Percentiles rank a stretch among this genome's conserved stretches.
phyloP scores from a whole-genome alignment of 345 rosid species.

The Chamaenerion angustifolium region DNA sequence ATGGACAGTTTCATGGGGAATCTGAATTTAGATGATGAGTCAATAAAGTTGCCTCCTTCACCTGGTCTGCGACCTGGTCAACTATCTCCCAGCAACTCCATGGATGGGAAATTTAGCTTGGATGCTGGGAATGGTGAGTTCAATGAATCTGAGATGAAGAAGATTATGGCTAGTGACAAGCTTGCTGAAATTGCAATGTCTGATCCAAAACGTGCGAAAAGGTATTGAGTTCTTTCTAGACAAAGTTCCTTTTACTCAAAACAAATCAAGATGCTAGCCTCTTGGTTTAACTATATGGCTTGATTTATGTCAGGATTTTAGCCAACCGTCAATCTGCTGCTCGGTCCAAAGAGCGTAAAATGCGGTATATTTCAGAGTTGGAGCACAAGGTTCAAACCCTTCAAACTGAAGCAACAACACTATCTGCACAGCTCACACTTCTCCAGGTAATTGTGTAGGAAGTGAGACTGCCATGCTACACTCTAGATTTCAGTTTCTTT shows the following conservation, averaged over 20 bases:
- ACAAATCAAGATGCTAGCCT: no score
- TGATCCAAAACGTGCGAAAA: slow-evolving; percentile 86
- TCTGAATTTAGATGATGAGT: slow-evolving; percentile 63
- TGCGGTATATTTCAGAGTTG: slow-evolving; percentile 85
- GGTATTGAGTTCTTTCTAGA: slow-evolving; percentile 20
- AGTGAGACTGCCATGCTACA: no score
- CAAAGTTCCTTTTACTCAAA: not conserved
- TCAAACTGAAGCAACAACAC: slow-evolving; percentile 83
- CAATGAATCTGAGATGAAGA: slow-evolving; percentile 45
- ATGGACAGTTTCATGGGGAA: slow-evolving; percentile 89
- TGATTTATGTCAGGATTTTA: not conserved
- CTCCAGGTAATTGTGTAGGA: slow-evolving; percentile 42
- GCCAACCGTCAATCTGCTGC: slow-evolving; percentile 91
- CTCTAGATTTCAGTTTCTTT: no score
- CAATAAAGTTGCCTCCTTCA: slow-evolving; percentile 66
- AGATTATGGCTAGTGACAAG: slow-evolving; percentile 64
- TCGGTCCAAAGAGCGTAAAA: slow-evolving; percentile 90
- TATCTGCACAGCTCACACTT: slow-evolving; percentile 76
- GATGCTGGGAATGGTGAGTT: slow-evolving; percentile 61
- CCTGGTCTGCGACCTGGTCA: slow-evolving; percentile 56
- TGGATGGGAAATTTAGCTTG: slow-evolving; percentile 61
- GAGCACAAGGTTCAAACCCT: slow-evolving; percentile 81
- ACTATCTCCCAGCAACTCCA: slow-evolving; percentile 50
- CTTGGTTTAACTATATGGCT: not conserved
- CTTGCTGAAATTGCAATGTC: slow-evolving; percentile 60